Conservation (phyloP, 2,329 filamentous ascomycete species). For the Hypoxylon sp. region DNA sequence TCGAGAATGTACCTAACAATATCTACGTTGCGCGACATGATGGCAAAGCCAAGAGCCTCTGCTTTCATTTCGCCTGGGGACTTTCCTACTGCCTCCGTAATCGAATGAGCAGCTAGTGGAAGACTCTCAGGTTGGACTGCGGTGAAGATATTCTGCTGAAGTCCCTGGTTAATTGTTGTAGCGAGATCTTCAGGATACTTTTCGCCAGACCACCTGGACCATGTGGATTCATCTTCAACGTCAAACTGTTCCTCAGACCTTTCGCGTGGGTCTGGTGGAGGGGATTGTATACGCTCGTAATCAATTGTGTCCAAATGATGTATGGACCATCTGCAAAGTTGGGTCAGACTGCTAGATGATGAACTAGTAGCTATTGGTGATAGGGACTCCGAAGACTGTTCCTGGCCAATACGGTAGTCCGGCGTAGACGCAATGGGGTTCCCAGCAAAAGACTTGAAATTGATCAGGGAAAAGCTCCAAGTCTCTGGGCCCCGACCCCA, state of each 20-base stretch:
- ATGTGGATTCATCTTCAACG: slow-evolving; percentile 37
- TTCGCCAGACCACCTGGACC: slow-evolving; percentile 12
- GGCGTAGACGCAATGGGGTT: neutral
- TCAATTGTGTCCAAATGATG: slow-evolving; percentile 1
- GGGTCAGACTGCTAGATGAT: neutral
- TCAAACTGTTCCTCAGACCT: slow-evolving; percentile 19
- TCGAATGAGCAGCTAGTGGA: slow-evolving; percentile 25
- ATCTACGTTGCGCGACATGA: slow-evolving; percentile 44
- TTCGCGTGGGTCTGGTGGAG: neutral
- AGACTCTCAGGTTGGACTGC: slow-evolving; percentile 20
- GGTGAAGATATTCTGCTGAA: slow-evolving; percentile 21
- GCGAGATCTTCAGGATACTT: neutral
- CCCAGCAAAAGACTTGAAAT: slow-evolving; percentile 21
- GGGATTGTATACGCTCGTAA: neutral
- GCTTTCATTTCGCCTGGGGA: slow-evolving; percentile 17
- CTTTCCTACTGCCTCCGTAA: slow-evolving; percentile 28
- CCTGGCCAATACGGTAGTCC: slow-evolving; percentile 37
- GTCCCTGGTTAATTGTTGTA: neutral
- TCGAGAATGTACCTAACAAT: neutral
- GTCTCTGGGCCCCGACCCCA: slow-evolving; percentile 46
- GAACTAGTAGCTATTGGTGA: neutral
- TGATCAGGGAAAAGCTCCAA: slow-evolving; percentile 36
- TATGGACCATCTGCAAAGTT: slow-evolving; percentile 39
- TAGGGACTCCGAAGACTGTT: neutral
- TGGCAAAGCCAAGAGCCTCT: slow-evolving; percentile 45